Evolutionary conservation across 345 rosid genomes (phyloP).

Genomic region (Fremontodendron californicum): DNA sequence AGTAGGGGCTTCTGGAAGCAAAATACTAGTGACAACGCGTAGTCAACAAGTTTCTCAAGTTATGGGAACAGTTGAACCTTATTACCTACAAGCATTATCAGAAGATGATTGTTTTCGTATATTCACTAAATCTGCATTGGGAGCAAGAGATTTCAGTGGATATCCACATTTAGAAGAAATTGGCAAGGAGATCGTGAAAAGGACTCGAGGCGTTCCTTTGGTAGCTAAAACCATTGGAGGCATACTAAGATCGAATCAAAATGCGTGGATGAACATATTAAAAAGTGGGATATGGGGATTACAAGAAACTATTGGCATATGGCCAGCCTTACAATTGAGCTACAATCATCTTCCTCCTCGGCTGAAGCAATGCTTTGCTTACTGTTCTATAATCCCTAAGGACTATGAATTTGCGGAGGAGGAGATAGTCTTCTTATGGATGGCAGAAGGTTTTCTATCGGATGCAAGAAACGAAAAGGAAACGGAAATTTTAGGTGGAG

Average conservation of each 20-base stretch:
- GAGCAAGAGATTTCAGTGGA: neutral
- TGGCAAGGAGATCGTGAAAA: neutral
- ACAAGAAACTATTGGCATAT: neutral
- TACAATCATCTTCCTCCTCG: constrained; percentile 21
- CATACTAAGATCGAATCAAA: neutral
- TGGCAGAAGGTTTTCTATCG: neutral
- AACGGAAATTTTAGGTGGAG: neutral
- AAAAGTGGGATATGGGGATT: constrained; percentile 22
- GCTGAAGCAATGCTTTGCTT: constrained; percentile 33
- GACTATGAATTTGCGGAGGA: neutral
- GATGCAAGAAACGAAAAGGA: neutral
- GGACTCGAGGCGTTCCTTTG: neutral
- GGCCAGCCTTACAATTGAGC: constrained; percentile 21
- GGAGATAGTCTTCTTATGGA: neutral
- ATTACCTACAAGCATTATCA: neutral
- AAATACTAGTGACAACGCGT: constrained; percentile 20
- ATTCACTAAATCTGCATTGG: neutral
- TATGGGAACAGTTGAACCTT: neutral
- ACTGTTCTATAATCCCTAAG: constrained; percentile 26
- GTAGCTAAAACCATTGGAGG: constrained; percentile 6
- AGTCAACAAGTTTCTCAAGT: neutral
- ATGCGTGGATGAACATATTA: constrained; percentile 2
- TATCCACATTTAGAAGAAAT: neutral
- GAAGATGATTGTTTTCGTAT: neutral
- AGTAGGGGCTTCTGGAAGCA: constrained; percentile 17